These are phyloP conservation scores for Prosopis cineraria DNA, from an alignment of 306 rosid species.

Conservation along the genomic window DNA sequence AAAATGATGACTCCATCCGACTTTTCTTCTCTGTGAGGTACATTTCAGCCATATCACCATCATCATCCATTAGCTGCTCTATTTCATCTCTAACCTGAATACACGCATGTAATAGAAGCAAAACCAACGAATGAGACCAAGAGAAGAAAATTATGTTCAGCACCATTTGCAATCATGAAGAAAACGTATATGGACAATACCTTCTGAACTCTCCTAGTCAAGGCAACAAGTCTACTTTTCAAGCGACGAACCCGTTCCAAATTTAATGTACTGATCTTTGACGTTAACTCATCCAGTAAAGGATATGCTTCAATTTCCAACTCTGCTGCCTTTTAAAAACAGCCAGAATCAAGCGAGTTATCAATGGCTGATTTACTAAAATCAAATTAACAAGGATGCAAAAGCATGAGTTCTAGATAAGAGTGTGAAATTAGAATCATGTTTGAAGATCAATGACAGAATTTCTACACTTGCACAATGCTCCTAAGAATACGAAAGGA, in stretches of 20 bases:
- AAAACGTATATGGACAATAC: conserved; percentile 40
- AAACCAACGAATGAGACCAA: conserved; percentile 15
- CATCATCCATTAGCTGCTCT: conserved; percentile 99
- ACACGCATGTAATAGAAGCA: conserved; percentile 34
- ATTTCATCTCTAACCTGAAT: conserved; percentile 96
- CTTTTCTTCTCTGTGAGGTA: conserved; percentile 95
- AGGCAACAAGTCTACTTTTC: conserved; percentile 96
- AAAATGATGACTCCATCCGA: conserved; percentile 78
- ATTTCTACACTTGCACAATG: conserved; percentile 20
- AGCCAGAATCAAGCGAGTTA: conserved; percentile 36
- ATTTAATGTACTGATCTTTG: conserved; percentile 97
- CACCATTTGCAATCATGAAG: conserved; percentile 28
- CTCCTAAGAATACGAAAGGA: background rate
- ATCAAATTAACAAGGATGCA: conserved; percentile 28
- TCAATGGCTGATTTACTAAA: conserved; percentile 32
- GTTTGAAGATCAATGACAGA: conserved; percentile 8
- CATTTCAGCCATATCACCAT: conserved; percentile 99
- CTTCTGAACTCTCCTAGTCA: conserved; percentile 99
- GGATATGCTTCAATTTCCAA: conserved; percentile 98
- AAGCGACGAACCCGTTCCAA: conserved; percentile 97
- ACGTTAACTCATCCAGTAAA: conserved; percentile 85
- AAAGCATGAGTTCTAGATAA: background rate
- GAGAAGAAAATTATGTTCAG: conserved; percentile 6
- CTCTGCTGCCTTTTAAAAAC: conserved; percentile 81
- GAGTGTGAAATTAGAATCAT: conserved; percentile 4